Conservation (phyloP, 2,329 filamentous ascomycete genomes). For the Cladorrhinum sp. region DNA sequence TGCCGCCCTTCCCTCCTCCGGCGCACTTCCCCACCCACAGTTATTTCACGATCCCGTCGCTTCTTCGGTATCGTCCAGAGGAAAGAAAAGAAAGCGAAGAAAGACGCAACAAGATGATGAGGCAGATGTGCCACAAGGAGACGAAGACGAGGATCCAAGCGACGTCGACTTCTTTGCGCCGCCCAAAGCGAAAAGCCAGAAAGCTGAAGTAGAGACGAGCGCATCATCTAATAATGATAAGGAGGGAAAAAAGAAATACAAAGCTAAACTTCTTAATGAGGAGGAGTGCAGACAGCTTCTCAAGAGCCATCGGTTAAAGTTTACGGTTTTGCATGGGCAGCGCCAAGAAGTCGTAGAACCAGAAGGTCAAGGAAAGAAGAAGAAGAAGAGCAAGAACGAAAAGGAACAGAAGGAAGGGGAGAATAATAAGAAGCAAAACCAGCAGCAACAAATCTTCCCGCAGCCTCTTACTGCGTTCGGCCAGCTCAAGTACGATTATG, state of each 20-base stretch:
- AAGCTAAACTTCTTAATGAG: slow-evolving; percentile 52
- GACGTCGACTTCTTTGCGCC: slow-evolving; percentile 60
- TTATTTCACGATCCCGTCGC: slow-evolving; percentile 59
- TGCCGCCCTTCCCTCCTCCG: slow-evolving; percentile 58
- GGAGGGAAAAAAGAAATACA: slow-evolving; percentile 30
- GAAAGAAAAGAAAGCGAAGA: slow-evolving; percentile 56
- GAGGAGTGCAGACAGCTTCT: slow-evolving; percentile 72
- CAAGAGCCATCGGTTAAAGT: slow-evolving; percentile 78
- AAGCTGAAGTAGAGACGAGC: slow-evolving; percentile 24
- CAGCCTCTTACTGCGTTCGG: slow-evolving; percentile 76
- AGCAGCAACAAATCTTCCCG: slow-evolving; percentile 66
- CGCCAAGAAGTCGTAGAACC: slow-evolving; percentile 34
- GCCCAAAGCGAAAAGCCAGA: slow-evolving; percentile 30
- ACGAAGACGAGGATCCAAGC: slow-evolving; percentile 37
- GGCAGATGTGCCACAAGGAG: slow-evolving; percentile 29
- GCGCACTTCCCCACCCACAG: slow-evolving; percentile 64
- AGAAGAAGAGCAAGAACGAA: slow-evolving; percentile 45
- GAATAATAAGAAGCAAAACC: slow-evolving; percentile 47
- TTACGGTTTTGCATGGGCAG: slow-evolving; percentile 66
- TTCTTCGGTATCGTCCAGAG: slow-evolving; percentile 33
- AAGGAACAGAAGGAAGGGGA: slow-evolving; percentile 44
- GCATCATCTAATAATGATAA: not conserved
- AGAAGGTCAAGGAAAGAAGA: slow-evolving; percentile 46
- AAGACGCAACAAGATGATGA: slow-evolving; percentile 31
- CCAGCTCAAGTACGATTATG: slow-evolving; percentile 67